Conservation (phyloP, 2,329 filamentous ascomycete species). For the Cyanodermella asteris region DNA sequence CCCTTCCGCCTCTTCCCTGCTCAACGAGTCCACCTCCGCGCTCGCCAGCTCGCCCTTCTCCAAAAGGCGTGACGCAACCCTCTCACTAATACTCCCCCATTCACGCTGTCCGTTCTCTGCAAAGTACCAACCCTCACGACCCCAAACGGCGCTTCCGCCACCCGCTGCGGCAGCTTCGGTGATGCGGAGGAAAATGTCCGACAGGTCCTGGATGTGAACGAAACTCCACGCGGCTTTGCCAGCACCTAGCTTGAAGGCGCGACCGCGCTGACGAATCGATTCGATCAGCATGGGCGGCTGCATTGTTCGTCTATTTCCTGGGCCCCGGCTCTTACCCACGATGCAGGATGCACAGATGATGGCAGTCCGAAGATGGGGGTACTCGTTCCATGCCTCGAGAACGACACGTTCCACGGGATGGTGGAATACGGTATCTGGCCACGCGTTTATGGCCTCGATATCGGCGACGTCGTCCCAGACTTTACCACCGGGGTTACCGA, state of each 20-base stretch:
- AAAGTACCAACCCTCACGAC: conserved; percentile 27
- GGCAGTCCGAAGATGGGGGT: conserved; percentile 15
- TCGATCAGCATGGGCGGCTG: conserved; percentile 19
- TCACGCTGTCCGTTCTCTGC: conserved; percentile 20
- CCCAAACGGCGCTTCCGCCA: conserved; percentile 19
- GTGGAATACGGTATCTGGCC: conserved; percentile 20
- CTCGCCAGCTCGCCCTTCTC: conserved; percentile 14
- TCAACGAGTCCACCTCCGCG: conserved; percentile 16
- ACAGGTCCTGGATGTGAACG: conserved; percentile 20
- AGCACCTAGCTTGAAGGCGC: conserved; percentile 18
- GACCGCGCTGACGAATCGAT: conserved; percentile 15
- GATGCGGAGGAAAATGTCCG: conserved; percentile 15
- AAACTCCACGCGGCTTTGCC: conserved; percentile 20
- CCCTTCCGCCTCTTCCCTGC: conserved; percentile 17
- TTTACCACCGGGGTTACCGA: conserved; percentile 20
- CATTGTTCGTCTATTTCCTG: conserved; percentile 18
- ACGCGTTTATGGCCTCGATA: conserved; percentile 18
- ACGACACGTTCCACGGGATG: conserved; percentile 20
- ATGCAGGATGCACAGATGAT: conserved; percentile 20
- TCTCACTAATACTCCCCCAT: conserved; percentile 18
- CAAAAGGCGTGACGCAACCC: conserved; percentile 14
- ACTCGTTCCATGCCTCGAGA: conserved; percentile 11
- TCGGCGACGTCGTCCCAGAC: conserved; percentile 25
- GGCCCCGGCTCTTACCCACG: conserved; percentile 18
- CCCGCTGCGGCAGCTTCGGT: conserved; percentile 18